Percentiles rank a stretch among this genome's conserved stretches.
Conservation (phyloP, 164 flowering plant species). For the Magnolia kwangsiensis region DNA sequence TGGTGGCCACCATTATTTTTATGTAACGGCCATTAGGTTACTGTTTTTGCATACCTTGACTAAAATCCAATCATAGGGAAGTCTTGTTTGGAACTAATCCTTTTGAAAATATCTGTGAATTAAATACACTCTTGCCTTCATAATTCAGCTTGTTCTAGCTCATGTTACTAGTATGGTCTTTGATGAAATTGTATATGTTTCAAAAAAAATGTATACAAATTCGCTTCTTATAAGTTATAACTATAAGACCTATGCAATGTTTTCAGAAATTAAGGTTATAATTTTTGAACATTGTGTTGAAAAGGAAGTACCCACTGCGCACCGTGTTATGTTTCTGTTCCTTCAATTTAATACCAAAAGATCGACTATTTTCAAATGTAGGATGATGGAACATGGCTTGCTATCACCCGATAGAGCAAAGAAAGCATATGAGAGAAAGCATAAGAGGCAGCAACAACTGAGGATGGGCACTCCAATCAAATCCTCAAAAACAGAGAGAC, state of each 20-base stretch:
- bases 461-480: slow-evolving; percentile 78
- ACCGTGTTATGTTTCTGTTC: background rate
- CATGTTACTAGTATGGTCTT: no score
- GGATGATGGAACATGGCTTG: slow-evolving; percentile 99
- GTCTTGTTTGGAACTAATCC: no score
- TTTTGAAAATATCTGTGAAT: no score
- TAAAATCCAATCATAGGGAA: no score
- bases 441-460: slow-evolving; percentile 67
- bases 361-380: slow-evolving; percentile 17
- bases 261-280: background rate
- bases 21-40: no score
- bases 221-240: background rate
- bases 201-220: no score
- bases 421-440: slow-evolving; percentile 79
- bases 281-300: background rate
- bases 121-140: no score
- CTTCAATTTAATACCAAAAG: no score
- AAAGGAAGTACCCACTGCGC: background rate
- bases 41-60: no score
- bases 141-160: no score
- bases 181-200: no score
- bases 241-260: background rate
- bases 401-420: slow-evolving; percentile 81
- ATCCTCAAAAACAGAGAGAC: slow-evolving; percentile 39
- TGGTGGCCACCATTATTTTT: no score